Base-by-base conservation (phyloP, 176 grass and related monocot species). In the Hyparrhenia diplandra region DNA sequence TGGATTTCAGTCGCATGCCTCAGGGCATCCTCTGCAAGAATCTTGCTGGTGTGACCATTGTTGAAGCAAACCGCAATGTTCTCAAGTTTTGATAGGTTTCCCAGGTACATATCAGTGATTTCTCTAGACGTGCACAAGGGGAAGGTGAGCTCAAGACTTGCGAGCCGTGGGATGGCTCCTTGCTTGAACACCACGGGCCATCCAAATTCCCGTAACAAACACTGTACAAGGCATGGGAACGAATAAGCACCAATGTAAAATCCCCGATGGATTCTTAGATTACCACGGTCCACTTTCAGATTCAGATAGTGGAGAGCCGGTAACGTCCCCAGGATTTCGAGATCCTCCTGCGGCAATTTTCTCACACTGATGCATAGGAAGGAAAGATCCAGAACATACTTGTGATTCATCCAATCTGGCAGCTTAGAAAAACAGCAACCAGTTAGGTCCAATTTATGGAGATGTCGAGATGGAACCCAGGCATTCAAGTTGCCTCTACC, bases 401-500 rank as follows among this genome's bases (percentile, higher is more conserved):
- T 61, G 4, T 17, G 23, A n/a, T 71, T 24, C 3, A 81, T 32
- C 67, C 67, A 71, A 1, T 1, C 24, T 0, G 67, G 79, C 36
- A 72, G 39, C 8, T 23, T 23, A 23, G 18, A 18, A 29, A 73
- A 81, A 8, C 67, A 70, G 1, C 13, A 34, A 1, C n/a, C 39
- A 0, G 0, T 1, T 0, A 0, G 1, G 3, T n/a, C 0, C 41
- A 59, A 34, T 0, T 0, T 3, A 4, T 17, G 20, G 4, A 82
- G 68, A 5, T 63, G 27, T 45, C 24, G 54, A 8, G 69, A 3
- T 4, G 67, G 5, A 6, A 70, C 67, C 67, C 67, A 70, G 29
- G 40, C 12, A 49, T 71, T 29, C 69, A 73, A 42, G 2, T 30
- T 71, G 20, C 1, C 47, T 51, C 17, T 51, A 51, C 47, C 47